A percentile compares a stretch with the other conserved stretches of the same genome.
These are phyloP conservation scores for Isoetes engelmannii DNA, from an alignment of 83 land plant genomes.

Conservation along the genomic window DNA sequence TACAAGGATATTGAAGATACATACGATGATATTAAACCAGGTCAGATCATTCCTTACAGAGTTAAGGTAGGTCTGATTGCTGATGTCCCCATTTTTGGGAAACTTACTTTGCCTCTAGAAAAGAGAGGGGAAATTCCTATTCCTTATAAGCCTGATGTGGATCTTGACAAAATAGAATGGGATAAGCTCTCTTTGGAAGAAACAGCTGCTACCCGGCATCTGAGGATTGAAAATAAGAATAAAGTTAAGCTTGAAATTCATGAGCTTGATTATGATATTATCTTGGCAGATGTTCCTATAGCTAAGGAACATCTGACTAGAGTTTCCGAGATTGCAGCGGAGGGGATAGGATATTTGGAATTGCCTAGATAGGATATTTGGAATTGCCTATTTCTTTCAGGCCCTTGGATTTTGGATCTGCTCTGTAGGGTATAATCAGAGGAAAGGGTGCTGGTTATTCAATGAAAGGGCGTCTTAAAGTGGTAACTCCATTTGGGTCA, in stretches of 20 bases:
- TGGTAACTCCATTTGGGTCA: slow-evolving; percentile 81
- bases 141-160: slow-evolving; percentile 83
- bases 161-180: slow-evolving; percentile 63
- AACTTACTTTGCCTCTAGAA: slow-evolving; percentile 65
- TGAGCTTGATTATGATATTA: slow-evolving; percentile 51
- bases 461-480: slow-evolving; percentile 60
- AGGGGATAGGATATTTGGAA: slow-evolving; percentile 42
- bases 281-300: slow-evolving; percentile 57
- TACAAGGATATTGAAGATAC: slow-evolving; percentile 82
- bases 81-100: slow-evolving; percentile 77
- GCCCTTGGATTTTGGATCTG: slow-evolving; percentile 88
- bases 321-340: slow-evolving; percentile 39
- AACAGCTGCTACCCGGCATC: slow-evolving; percentile 57
- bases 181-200: slow-evolving; percentile 67
- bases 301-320: slow-evolving; percentile 46
- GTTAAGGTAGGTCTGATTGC: slow-evolving; percentile 57
- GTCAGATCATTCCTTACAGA: slow-evolving; percentile 65
- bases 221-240: slow-evolving; percentile 78
- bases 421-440: slow-evolving; percentile 82
- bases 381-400: slow-evolving; percentile 66
- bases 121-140: slow-evolving; percentile 79
- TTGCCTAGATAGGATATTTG: slow-evolving; percentile 45
- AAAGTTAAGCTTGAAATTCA: slow-evolving; percentile 70
- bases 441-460: slow-evolving; percentile 73
- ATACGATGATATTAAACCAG: slow-evolving; percentile 76